Base-by-base conservation (phyloP, 1,284 basidiomycete genomes). In the Phellinidium pouzarii region DNA sequence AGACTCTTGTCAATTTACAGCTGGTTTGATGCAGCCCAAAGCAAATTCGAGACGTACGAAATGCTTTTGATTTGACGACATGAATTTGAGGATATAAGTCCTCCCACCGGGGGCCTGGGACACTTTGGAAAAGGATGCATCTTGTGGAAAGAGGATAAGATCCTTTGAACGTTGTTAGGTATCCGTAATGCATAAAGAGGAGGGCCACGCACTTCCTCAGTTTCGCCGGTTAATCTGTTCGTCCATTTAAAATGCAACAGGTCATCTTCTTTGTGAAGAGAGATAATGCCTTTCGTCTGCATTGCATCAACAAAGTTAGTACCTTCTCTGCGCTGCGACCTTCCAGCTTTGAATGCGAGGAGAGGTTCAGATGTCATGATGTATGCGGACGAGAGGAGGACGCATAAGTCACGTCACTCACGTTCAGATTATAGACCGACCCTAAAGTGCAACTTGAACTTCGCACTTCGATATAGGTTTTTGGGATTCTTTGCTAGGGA, bases 281-380 rank as follows among this genome's bases (percentile, higher is more conserved):
- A 66, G 58, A 91, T 73, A 9, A 84, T 81, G 52, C 87, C 88
- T 65, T 90, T 91, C 9, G 76, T 76, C 0, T 81, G 73, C 48
- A 71, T 71, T 0, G 85, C 74, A 50, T 87, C 85, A 14, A 91
- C 77, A 47, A 73, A 74, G 59, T 84, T 87, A 12, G 84, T 79
- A 27, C 71, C 75, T 46, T 76, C 77, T 47, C 83, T 74, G 52
- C 86, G 71, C 55, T 84, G 79, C 0, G 80, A 80, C 25, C 86
- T 77, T n/a, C 87, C 88, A 3, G 88, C 87, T 63, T 90, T 90
- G 73, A 90, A 87, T 12, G 83, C 84, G 44, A 89, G 77, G 20
- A 82, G 71, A n/a, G 72, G 65, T 22, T 46, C 45, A 14, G 53
- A 40, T 9, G 52, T 29, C 55, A 56, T 56, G 56, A 46, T 23